Evolutionary conservation across 2,329 filamentous ascomycete species (phyloP), one percentile per base, ranked within the genome.

Genomic region (Knoxdaviesia proteae): DNA sequence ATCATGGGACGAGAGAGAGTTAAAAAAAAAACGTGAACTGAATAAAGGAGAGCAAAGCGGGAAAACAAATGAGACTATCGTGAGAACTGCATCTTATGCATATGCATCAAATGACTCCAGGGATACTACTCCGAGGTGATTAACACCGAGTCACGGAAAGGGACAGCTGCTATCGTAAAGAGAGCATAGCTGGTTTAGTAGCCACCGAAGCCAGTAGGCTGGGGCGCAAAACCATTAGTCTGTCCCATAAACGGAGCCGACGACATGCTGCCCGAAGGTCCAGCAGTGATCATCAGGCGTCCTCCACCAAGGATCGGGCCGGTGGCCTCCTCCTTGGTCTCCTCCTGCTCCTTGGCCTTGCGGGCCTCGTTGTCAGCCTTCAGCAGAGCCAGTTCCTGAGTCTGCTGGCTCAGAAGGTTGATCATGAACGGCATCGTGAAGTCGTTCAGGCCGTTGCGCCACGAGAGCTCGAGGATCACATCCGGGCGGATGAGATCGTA

Each of bases 391-490:
- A 98, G 80, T 44, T 92, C 80, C 50, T 80, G 77, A 36, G 84
- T 86, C 63, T 96, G 87, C 61, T 94, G 86, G 51, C 79, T 76
- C 49, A 98, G 69, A 67, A 92, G 81, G 67, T 96, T 98, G 73
- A 98, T 96, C 84, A 98, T 92, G 69, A 93, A 98, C 11, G 90
- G 90, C 92, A 98, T 98, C 40, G 87, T 93, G 64, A 94, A 98
- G 65, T 98, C 90, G 53, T 79, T 77, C 36, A 98, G 79, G 46
- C 86, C 84, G 57, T 94, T 71, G 52, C 90, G 88, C 90, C 90
- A 98, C 46, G 90, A 96, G 45, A 98, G 74, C 65, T 98, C 90
- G 60, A 98, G 74, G 46, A 98, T 80, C 42, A 92, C 69, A 56
- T 96, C 86, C 4, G 92, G 80, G 11, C 84, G 84, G 52, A 98